Evolutionary conservation across 345 rosid species (phyloP), one percentile per base, ranked within the genome.

Genomic region (Salix arbutifolia): DNA sequence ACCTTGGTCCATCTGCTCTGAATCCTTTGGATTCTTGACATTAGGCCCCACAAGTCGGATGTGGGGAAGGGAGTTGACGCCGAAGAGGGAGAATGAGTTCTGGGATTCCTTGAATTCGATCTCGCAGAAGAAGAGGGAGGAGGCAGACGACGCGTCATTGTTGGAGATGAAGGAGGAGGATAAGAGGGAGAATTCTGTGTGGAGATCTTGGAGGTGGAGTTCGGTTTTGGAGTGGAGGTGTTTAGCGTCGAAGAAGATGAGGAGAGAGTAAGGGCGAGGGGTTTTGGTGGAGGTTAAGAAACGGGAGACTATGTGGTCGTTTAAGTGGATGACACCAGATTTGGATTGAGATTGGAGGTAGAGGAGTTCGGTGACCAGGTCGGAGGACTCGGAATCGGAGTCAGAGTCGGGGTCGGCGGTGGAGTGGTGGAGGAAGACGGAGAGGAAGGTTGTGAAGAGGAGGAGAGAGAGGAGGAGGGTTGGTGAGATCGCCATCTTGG

Each of bases 31-130:
- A 40, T 85, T 82, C 35, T 79, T 77, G 17, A 85, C 88, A 6
- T 78, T 66, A 58, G 92, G 94, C 21, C 83, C 81, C 3, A 90
- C 91, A 13, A 94, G 90, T 56, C 98, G 97, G 81, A 94, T 79
- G 81, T 94, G 97, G n/a, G 98, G 98, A n/a, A 92, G 85, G 37
- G 98, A 85, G 80, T 92, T 90, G 73, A 94, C 98, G 35, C 91
- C 96, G 75, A 94, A 94, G 30, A 86, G 89, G 65, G 81, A 74
- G 83, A 94, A 94, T 18, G 91, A 84, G 25, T 91, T 84, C 56
- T 92, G 95, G 18, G 96, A 79, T 17, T 85, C 85, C 25, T 87
- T 87, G 83, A 94, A 94, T 75, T 94, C 97, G 81, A 94, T 81
- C 73, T 90, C 91, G 80, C 90, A 84, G 91, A 94, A 90, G 92